Evolutionary conservation across 352 stramenopile species (phyloP).

Genomic region (Globisporangium middletonii): DNA sequence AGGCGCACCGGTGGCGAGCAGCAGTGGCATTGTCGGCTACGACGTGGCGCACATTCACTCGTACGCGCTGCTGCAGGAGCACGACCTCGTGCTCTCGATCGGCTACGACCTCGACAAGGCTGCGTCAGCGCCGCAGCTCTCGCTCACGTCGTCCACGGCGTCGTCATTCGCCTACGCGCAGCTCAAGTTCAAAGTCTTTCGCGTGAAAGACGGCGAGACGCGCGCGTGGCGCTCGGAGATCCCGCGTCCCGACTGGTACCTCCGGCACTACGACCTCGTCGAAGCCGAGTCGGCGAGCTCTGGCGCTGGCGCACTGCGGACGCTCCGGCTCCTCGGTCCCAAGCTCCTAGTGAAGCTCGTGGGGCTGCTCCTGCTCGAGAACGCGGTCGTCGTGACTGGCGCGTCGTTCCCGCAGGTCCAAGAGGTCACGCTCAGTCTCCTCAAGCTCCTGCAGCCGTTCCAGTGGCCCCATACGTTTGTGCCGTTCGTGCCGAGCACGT

Average conservation of each 20-base stretch:
- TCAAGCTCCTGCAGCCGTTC: slow-evolving; percentile 77
- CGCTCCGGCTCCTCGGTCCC: slow-evolving; percentile 53
- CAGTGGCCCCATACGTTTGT: slow-evolving; percentile 75
- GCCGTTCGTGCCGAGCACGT: slow-evolving; percentile 67
- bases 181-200: slow-evolving; percentile 65
- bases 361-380: slow-evolving; percentile 63
- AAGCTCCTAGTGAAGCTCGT: slow-evolving; percentile 73
- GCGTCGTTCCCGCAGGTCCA: slow-evolving; percentile 72
- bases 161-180: slow-evolving; percentile 13
- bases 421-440: slow-evolving; percentile 58
- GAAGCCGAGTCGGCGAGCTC: slow-evolving; percentile 35
- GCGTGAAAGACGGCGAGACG: slow-evolving; percentile 46
- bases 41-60: slow-evolving; percentile 75
- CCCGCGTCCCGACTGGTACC: slow-evolving; percentile 67
- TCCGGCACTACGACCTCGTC: slow-evolving; percentile 51
- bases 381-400: slow-evolving; percentile 64
- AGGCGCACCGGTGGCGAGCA: background rate
- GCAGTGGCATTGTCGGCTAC: slow-evolving; percentile 55
- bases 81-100: slow-evolving; percentile 58
- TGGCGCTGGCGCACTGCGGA: slow-evolving; percentile 39
- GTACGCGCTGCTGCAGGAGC: slow-evolving; percentile 68
- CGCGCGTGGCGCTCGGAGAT: slow-evolving; percentile 56
- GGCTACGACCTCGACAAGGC: slow-evolving; percentile 33
- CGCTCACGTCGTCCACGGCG: background rate
- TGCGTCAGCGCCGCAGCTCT: too few relatives aligned